These are phyloP conservation scores for Mesostigma viride DNA, from an alignment of 139 green algal genomes.

Conservation along the genomic window DNA sequence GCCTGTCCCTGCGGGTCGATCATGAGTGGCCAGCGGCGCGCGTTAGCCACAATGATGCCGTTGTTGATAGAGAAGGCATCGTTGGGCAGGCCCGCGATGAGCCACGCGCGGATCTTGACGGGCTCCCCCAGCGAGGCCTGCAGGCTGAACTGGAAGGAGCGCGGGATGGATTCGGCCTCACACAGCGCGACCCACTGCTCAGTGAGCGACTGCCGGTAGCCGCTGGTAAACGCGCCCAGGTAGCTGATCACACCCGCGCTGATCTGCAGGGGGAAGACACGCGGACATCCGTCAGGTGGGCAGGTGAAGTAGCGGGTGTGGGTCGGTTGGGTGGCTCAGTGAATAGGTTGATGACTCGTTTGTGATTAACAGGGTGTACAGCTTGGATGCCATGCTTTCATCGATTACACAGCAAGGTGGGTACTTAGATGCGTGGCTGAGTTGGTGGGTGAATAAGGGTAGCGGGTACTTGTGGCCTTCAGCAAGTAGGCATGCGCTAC, in stretches of 20 bases:
- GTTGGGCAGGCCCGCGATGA: conserved; percentile 35
- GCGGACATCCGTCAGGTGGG: conserved; percentile 11
- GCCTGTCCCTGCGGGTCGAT: conserved; percentile 40
- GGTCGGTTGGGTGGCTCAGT: too few species aligned
- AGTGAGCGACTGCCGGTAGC: conserved; percentile 23
- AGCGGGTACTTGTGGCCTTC: too few species aligned
- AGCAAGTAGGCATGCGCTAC: too few species aligned
- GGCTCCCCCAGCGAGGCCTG: conserved; percentile 24
- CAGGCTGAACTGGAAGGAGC: conserved; percentile 17
- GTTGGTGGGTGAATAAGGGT: too few species aligned
- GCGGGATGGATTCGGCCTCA: conserved; percentile 20
- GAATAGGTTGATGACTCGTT: too few species aligned
- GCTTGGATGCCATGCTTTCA: too few species aligned
- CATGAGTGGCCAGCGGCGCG: conserved; percentile 35
- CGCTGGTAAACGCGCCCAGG: conserved; percentile 34
- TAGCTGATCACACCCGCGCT: conserved; percentile 26
- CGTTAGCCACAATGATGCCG: conserved; percentile 35
- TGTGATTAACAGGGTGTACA: too few species aligned
- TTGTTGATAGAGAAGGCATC: conserved; percentile 37
- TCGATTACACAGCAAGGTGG: too few species aligned
- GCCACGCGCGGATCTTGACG: conserved; percentile 35
- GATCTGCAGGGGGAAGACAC: too few species aligned
- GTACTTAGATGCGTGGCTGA: too few species aligned
- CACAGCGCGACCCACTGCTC: conserved; percentile 21
- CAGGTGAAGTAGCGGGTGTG: too few species aligned